Conservation (phyloP, 441 rosid genomes). For the Adansonia grandidieri region DNA sequence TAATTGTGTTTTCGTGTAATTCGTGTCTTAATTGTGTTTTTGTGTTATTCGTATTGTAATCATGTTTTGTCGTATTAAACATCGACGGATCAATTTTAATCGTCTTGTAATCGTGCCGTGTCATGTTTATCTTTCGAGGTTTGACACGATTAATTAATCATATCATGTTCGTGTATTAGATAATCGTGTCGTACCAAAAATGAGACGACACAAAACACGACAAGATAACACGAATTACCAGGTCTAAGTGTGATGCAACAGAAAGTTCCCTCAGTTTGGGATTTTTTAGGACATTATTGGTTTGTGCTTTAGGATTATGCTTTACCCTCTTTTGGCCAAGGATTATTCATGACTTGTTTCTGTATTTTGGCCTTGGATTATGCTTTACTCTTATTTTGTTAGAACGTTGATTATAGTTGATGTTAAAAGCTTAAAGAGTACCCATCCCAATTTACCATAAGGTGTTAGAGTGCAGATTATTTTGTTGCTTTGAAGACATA, state of each 20-base stretch:
- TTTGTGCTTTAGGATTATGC: neutral
- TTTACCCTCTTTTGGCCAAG: neutral
- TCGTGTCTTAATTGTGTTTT: no score
- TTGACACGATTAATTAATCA: no score
- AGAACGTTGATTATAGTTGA: neutral
- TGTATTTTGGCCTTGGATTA: neutral
- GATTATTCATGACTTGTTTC: neutral
- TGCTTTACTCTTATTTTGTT: constrained; percentile 5
- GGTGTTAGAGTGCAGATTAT: constrained; percentile 3
- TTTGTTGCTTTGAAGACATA: constrained; percentile 8
- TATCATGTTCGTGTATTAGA: no score
- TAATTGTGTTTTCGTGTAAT: no score
- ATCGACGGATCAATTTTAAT: no score
- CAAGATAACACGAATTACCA: no score
- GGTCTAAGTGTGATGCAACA: neutral
- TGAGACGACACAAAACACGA: no score
- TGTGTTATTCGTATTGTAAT: no score
- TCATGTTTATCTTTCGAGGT: no score
- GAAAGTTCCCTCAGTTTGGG: neutral
- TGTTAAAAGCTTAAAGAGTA: neutral
- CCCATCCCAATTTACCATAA: constrained; percentile 1
- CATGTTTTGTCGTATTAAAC: no score
- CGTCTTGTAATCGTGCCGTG: no score
- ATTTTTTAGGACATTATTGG: neutral
- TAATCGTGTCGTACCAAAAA: no score